Evolutionary conservation across 306 rosid species (phyloP).

Genomic region (Mucuna pruriens): DNA sequence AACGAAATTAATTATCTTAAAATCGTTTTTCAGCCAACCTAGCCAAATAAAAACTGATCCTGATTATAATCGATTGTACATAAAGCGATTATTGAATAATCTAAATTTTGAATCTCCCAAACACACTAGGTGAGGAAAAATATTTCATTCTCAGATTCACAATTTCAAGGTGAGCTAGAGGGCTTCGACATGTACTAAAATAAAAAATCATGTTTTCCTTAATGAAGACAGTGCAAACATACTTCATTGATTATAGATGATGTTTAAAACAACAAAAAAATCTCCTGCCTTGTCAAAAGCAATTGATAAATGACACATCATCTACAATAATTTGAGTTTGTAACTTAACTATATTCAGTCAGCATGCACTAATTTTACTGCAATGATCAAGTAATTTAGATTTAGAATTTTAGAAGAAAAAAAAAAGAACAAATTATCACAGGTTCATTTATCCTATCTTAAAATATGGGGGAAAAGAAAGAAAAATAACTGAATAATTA

Average conservation of each 20-base stretch:
- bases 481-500: background rate
- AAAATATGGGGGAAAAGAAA: background rate
- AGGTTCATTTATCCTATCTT: background rate
- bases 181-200: background rate
- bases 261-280: background rate
- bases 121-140: too few species aligned
- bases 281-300: background rate
- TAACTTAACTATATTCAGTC: background rate
- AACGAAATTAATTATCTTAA: too few species aligned
- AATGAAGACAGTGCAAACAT: too few species aligned
- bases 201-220: slow-evolving; percentile 9
- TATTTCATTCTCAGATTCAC: background rate
- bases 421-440: background rate
- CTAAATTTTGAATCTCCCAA: too few species aligned
- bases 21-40: too few species aligned
- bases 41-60: too few species aligned
- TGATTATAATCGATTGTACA: too few species aligned
- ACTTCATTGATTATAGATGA: background rate
- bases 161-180: background rate
- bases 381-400: background rate
- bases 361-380: background rate
- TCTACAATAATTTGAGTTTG: background rate
- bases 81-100: too few species aligned
- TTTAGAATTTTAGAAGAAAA: too few species aligned
- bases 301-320: background rate